These are phyloP conservation scores for Ophiostoma ulmi DNA, from an alignment of 2,329 filamentous ascomycete species.

Conservation along the genomic window DNA sequence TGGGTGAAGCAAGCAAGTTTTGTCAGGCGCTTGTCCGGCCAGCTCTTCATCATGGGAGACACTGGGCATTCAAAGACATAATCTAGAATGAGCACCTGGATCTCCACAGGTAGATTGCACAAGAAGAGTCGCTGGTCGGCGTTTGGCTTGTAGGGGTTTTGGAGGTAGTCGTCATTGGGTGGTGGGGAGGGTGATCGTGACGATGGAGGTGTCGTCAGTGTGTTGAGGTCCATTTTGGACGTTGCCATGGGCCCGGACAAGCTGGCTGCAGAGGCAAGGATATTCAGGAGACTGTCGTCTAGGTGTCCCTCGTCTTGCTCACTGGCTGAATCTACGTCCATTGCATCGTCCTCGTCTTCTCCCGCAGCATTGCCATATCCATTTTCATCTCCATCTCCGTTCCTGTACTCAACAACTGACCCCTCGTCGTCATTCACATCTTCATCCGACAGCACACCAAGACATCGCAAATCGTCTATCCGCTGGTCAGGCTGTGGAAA, in stretches of 20 bases:
- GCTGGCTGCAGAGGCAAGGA: neutral
- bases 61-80: conserved; percentile 65
- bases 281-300: neutral
- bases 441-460: conserved; percentile 34
- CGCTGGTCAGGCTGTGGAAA: conserved; percentile 53
- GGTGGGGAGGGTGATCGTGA: neutral
- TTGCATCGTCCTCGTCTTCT: conserved; percentile 25
- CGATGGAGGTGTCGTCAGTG: neutral
- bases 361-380: neutral
- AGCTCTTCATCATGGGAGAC: conserved; percentile 54
- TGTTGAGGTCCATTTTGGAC: conserved; percentile 8
- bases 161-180: neutral
- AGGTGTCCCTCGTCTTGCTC: conserved; percentile 15
- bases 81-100: conserved; percentile 67
- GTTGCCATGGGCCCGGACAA: neutral
- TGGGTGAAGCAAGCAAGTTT: conserved; percentile 58
- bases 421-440: neutral
- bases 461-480: conserved; percentile 40
- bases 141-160: neutral
- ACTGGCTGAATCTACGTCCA: conserved; percentile 28
- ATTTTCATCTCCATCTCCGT: neutral
- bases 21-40: conserved; percentile 58
- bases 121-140: conserved; percentile 35
- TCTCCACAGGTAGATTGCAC: conserved; percentile 59
- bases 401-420: neutral